Base-by-base conservation (phyloP, 1,284 basidiomycete species). In the Leccinum pseudoinsigne region DNA sequence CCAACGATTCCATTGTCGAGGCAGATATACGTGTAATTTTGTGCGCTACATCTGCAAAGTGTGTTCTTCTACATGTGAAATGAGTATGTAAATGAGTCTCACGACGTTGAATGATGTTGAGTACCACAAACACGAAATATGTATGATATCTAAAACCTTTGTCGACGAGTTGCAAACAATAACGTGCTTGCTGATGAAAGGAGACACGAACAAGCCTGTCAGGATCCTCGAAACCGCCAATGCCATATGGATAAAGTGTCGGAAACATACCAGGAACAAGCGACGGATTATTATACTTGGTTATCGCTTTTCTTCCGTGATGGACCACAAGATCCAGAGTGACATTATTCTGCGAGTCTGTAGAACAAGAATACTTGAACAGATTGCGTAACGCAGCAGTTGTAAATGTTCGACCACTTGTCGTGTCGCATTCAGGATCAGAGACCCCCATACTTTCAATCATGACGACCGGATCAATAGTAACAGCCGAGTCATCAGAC, bases 141-240 rank as follows among this genome's bases (percentile, higher is more conserved):
- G 64, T 53, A 26, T 66, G 65, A 51, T 66, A 66, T 2, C 55
- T 16, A 7, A 66, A 64, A 1, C 31, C 38, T 2, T 12, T n/a
- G 28, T 55, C 53, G 4, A 31, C 16, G 4, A 55, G 18, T 11
- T 55, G 31, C 4, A 55, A 11, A 5, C 6, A n/a, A 12, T 55
- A 55, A 4, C 14, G 28, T 18, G 31, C n/a, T 16, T 55, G 53
- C n/a, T 18, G 28, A 5, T 34, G 53, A 10, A 55, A 55, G 5
- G 21, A 10, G 16, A 55, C 31, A 16, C 6, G 5, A 31, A 28
- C 16, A 16, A 3, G 53, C 16, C 23, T 28, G 10, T 12, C 3
- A n/a, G 16, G 28, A 18, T 54, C 53, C 8, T 54, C 53, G n/a
- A 54, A 54, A 54, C 53, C 53, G 4, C 53, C 53, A n/a, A 54